Conservation (phyloP, 768 basidiomycete genomes). For the Mycena pura region DNA sequence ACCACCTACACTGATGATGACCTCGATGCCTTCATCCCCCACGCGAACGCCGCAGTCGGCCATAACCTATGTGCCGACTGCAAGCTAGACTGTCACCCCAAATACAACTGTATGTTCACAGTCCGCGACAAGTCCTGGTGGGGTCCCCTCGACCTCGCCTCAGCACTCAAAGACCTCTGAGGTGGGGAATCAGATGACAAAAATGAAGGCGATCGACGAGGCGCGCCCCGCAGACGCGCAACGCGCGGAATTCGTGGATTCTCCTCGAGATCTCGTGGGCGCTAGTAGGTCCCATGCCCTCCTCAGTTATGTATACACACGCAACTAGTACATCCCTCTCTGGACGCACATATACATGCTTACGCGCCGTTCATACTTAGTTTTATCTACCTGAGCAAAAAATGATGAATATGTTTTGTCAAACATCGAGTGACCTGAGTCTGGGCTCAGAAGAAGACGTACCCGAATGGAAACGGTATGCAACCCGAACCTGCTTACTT, state of each 20-base stretch:
- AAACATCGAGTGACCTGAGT: background rate
- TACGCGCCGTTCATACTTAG: background rate
- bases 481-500: background rate
- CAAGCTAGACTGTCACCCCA: slow-evolving; percentile 9
- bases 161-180: background rate
- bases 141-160: background rate
- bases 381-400: background rate
- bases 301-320: background rate
- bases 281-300: background rate
- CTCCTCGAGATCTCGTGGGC: no score
- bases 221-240: background rate
- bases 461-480: background rate
- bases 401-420: background rate
- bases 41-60: background rate
- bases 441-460: slow-evolving; percentile 13
- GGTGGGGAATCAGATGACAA: background rate
- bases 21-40: slow-evolving; percentile 1
- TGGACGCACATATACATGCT: background rate
- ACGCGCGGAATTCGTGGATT: no score
- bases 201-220: background rate
- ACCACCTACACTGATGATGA: background rate
- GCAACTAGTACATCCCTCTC: background rate
- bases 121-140: slow-evolving; percentile 1
- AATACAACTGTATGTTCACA: slow-evolving; percentile 2
- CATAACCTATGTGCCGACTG: slow-evolving; percentile 6